These are phyloP conservation scores for Chlamydomonas urium DNA, from an alignment of 139 green algal genomes.

Conservation along the genomic window DNA sequence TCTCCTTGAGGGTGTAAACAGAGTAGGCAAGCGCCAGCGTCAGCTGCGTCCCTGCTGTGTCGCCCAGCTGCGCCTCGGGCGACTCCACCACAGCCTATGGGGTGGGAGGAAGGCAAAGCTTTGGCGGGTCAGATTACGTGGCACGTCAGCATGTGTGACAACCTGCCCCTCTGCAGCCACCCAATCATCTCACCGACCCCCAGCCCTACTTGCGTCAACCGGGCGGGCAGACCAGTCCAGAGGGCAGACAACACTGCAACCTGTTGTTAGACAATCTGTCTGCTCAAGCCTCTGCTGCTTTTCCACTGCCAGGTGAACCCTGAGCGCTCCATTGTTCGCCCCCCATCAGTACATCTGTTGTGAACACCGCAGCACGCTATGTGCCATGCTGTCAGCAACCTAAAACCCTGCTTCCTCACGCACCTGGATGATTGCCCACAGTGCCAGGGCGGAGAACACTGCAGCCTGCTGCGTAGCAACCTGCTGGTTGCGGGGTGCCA, in stretches of 20 bases:
- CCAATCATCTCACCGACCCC: too few species aligned
- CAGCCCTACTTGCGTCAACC: too few species aligned
- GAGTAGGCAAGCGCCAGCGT: constrained; percentile 59
- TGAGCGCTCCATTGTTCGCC: not conserved
- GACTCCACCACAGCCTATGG: constrained; percentile 53
- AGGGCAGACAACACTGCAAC: too few species aligned
- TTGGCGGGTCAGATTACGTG: too few species aligned
- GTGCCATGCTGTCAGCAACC: not conserved
- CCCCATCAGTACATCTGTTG: not conserved
- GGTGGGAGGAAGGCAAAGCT: not conserved
- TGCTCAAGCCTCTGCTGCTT: not conserved
- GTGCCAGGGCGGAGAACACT: constrained; percentile 49
- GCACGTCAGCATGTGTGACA: too few species aligned
- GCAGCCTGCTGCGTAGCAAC: constrained; percentile 26
- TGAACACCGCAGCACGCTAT: not conserved
- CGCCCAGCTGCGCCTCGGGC: constrained; percentile 37
- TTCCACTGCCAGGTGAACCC: not conserved
- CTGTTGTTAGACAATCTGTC: not conserved
- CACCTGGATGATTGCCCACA: constrained; percentile 53
- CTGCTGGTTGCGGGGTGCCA: constrained; percentile 6
- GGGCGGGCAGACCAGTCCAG: too few species aligned
- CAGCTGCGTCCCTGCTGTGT: constrained; percentile 74
- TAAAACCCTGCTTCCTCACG: too few species aligned
- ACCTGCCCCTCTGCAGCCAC: too few species aligned
- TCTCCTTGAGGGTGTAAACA: constrained; percentile 75